Evolutionary conservation across 1,139 yeast genomes (phyloP), one percentile per base, ranked within the genome.

Genomic region (Kodamaea fungicola): DNA sequence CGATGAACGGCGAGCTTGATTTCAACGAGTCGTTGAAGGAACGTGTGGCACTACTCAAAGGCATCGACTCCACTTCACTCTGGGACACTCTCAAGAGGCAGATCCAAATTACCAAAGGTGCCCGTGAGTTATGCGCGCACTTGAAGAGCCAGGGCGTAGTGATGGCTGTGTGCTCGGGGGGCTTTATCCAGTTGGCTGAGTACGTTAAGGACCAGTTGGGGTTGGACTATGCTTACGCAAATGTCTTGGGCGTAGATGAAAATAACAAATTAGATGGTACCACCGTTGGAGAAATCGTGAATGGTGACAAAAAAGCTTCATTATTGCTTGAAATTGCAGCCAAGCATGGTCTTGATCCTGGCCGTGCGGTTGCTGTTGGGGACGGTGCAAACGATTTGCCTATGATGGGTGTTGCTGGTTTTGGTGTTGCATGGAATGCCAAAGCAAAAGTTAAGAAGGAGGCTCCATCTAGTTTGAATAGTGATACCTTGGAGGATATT

Each of bases 1-100:
- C 98, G 27, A 94, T 94, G 99, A 89, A 90, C 52, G 97, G 97
- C 22, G 96, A 92, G 54, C 68, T 94, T 19, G 97, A 94, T 57
- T 94, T 94, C 66, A 81, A 78, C 45, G 86, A 85, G 51, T 87
- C 96, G 1, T 68, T 94, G 37, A 69, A 70, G 4, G 80, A 78
- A 55, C 76, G 98, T 41, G 97, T 89, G 8, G 64, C 67, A 12
- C 68, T 94, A 22, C 71, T 94, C 44, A 80, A 79, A 54, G 98
- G 98, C 3, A 83, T 92, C 28, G 79, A 84, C 39, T 71, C 87
- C 13, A 71, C 78, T 3, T 62, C 71, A 10, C 76, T 92, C 32
- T 92, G 96, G 83, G 89, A 80, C 26, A 86, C 83, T 40, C 71
- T 94, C 51, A 82, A 86, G 59, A 58, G 66, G 28, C 78, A 86